Percentiles rank a stretch among this genome's conserved stretches.
phyloP scores from a whole-genome alignment of 2,329 filamentous ascomycete species.

The Calonectria naviculata region DNA sequence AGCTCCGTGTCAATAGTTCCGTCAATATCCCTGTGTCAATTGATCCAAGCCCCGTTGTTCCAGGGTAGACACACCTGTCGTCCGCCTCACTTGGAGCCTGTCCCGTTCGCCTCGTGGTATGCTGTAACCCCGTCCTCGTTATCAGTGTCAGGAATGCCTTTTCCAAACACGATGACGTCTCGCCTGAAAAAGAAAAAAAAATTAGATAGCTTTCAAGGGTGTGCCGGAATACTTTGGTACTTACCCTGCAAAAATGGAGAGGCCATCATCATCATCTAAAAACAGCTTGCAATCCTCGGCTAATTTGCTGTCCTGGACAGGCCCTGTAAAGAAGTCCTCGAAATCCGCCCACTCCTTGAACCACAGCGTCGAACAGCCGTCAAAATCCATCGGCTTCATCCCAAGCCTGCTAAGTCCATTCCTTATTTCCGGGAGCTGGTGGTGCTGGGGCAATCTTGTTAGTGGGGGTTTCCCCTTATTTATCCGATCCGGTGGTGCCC shows the following conservation, averaged over 20 bases:
- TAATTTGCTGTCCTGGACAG: conserved; percentile 10
- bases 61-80: background rate
- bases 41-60: no score
- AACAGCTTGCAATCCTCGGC: conserved; percentile 27
- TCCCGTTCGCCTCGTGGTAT: background rate
- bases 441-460: conserved; percentile 14
- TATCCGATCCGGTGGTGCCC: no score
- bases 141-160: conserved; percentile 25
- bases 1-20: background rate
- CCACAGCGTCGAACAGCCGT: conserved; percentile 34
- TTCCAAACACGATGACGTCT: conserved; percentile 25
- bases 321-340: conserved; percentile 27
- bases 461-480: background rate
- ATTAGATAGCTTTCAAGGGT: background rate
- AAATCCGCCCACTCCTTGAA: conserved; percentile 28
- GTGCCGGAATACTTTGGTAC: no score
- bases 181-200: conserved; percentile 6
- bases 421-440: conserved; percentile 30
- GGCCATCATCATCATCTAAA: conserved; percentile 16
- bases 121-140: conserved; percentile 24
- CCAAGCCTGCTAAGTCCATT: conserved; percentile 16
- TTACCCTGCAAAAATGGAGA: conserved; percentile 28
- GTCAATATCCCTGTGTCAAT: no score
- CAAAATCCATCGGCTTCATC: conserved; percentile 28
- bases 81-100: background rate